A percentile compares a stretch with the other conserved stretches of the same genome.
Conservation (phyloP, 371 early-diverging fungal species). For the Apophysomyces ossiformis region DNA sequence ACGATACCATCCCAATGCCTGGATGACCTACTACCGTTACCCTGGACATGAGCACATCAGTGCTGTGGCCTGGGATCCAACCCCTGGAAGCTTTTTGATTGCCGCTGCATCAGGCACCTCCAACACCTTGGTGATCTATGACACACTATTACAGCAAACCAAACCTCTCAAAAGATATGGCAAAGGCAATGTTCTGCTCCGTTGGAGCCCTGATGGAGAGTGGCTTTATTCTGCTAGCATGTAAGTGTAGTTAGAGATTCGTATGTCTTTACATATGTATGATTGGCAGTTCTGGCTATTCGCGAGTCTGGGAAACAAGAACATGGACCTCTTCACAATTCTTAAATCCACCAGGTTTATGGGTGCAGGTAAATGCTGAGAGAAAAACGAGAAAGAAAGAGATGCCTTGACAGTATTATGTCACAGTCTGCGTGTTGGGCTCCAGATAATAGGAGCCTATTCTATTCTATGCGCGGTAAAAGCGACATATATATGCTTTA, state of each 20-base stretch:
- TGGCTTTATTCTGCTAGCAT: constrained; percentile 45
- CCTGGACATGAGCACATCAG: constrained; percentile 36
- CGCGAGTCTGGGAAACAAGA: constrained; percentile 50
- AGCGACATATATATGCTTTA: constrained; percentile 35
- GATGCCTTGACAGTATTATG: neutral
- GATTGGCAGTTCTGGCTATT: constrained; percentile 25
- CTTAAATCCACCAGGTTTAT: constrained; percentile 44
- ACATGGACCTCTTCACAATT: constrained; percentile 38
- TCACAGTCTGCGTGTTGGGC: constrained; percentile 50
- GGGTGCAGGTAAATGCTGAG: constrained; percentile 35
- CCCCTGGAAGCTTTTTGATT: constrained; percentile 45
- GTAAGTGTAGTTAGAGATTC: constrained; percentile 22
- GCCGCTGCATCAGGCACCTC: constrained; percentile 34
- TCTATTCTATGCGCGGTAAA: constrained; percentile 46
- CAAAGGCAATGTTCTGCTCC: constrained; percentile 37
- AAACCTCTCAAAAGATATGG: constrained; percentile 41
- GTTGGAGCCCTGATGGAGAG: constrained; percentile 52
- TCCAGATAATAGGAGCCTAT: constrained; percentile 40
- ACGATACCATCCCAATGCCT: constrained; percentile 21
- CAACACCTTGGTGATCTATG: constrained; percentile 39
- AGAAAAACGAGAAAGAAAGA: neutral
- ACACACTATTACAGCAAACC: constrained; percentile 31
- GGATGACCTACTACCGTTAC: constrained; percentile 36
- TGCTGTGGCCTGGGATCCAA: constrained; percentile 53
- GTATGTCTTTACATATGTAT: neutral